Percentiles rank a stretch among this genome's conserved stretches.
Evolutionary conservation across 768 basidiomycete genomes (phyloP).

Genomic region (Xerocomellus intermedius): DNA sequence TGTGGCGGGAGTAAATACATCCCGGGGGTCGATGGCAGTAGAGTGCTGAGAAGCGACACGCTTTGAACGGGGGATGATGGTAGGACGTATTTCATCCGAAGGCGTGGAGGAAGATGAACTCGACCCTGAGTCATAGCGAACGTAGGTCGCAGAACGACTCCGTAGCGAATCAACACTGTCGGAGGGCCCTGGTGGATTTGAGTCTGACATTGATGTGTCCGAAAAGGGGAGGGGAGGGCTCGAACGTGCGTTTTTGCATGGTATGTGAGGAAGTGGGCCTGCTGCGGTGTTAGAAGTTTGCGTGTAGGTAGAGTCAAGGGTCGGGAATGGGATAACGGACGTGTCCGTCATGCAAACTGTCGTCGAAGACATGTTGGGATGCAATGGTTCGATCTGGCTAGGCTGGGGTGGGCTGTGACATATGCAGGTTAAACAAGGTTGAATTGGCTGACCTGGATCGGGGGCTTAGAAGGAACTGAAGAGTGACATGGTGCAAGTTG

Average conservation of each 20-base stretch:
- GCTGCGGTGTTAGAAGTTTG: conserved; percentile 54
- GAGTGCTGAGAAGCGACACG: conserved; percentile 33
- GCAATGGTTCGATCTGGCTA: conserved; percentile 1
- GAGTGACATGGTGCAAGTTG: conserved; percentile 18
- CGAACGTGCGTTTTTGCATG: conserved; percentile 43
- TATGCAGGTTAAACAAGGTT: background rate
- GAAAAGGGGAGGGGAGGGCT: conserved; percentile 10
- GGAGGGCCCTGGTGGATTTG: background rate
- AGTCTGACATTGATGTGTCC: conserved; percentile 14
- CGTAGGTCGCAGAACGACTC: background rate
- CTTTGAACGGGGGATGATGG: conserved; percentile 38
- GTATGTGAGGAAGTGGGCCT: conserved; percentile 60
- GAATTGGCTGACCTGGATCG: conserved; percentile 5
- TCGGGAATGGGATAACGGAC: conserved; percentile 29
- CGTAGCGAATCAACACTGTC: conserved; percentile 8
- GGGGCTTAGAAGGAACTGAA: conserved; percentile 14
- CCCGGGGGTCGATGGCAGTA: conserved; percentile 14
- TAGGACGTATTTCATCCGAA: conserved; percentile 38
- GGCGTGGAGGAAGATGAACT: conserved; percentile 39
- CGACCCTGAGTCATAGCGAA: conserved; percentile 28
- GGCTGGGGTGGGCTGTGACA: background rate
- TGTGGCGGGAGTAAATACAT: conserved; percentile 40
- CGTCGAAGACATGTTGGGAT: conserved; percentile 20
- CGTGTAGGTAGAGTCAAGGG: conserved; percentile 22
- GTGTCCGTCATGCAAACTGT: conserved; percentile 25